phyloP scores from a whole-genome alignment of 2,329 filamentous ascomycete genomes.

The Lachnellula subtilissima region DNA sequence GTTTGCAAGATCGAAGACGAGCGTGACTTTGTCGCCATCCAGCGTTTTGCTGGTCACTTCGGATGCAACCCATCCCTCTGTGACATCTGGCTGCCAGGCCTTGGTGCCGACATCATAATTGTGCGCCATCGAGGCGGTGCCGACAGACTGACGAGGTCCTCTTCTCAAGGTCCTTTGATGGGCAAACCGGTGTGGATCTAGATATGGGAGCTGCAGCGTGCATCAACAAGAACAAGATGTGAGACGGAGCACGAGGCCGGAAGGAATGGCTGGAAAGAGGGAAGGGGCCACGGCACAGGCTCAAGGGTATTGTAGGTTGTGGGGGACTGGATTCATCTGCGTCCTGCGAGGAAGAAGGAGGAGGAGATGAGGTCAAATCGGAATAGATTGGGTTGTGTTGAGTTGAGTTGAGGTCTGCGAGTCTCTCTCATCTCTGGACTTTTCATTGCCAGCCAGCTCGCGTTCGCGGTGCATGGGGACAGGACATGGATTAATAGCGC shows the following conservation, averaged over 20 bases:
- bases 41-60: slow-evolving; percentile 83
- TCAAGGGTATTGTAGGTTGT: no score
- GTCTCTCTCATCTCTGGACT: no score
- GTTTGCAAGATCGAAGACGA: slow-evolving; percentile 87
- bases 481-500: no score
- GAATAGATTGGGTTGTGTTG: no score
- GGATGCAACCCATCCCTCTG: slow-evolving; percentile 95
- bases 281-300: background rate
- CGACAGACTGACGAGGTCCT: slow-evolving; percentile 10
- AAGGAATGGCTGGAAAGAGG: background rate
- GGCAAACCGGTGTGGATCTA: slow-evolving; percentile 15
- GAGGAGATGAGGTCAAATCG: no score
- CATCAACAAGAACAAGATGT: slow-evolving; percentile 18
- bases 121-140: slow-evolving; percentile 65
- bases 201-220: slow-evolving; percentile 21
- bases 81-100: slow-evolving; percentile 95
- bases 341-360: no score
- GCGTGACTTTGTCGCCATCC: slow-evolving; percentile 78
- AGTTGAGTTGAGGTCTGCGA: no score
- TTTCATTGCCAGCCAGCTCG: no score
- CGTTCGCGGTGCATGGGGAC: no score
- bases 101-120: slow-evolving; percentile 93
- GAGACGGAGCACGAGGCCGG: background rate
- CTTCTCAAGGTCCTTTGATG: slow-evolving; percentile 17
- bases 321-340: no score